Evolutionary conservation across 1,284 basidiomycete species (phyloP), one percentile per base, ranked within the genome.

Genomic region (Lignosus rhinocerotis): DNA sequence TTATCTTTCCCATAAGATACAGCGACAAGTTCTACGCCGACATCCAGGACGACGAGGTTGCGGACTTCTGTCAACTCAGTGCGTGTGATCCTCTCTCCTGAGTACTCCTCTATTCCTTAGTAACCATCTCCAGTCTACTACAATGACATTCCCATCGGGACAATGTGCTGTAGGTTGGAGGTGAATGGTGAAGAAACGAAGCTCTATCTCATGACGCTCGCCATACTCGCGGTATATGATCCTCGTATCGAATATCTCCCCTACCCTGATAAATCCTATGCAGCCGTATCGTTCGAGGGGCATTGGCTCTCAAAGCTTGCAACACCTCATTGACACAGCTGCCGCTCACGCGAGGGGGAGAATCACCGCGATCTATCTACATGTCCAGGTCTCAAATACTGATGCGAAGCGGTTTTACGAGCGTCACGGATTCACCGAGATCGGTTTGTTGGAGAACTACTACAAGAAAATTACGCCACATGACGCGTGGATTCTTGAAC

Each of bases 201-300:
- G 54, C 72, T 93, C 64, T 93, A 93, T 74, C 78, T 93, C 65
- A 90, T 92, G 87, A 93, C 91, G 54, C 88, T 93, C 86, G 90
- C 89, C 41, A 75, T 93, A 62, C 82, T 93, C 56, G 91, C 89
- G 54, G 90, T 93, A 73, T 74, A 88, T 76, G 56, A 56, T 51
- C 63, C 58, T 16, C 38, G 11, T 17, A 61, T 59, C 59, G 55
- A 3, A 32, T 49, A 57, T 61, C 58, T 59, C 56, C 51, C 62
- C 56, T 55, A 58, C 61, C 63, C 52, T 54, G n/a, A 53, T 50
- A 19, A 36, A 48, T 38, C 60, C 56, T 32, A 53, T 55, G 53
- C 70, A 93, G 90, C 90, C 91, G 30, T 93, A 93, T 73, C 86
- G 90, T 51, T 87, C 85, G 45, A 79, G 86, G 64, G 80, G 81